phyloP scores from a whole-genome alignment of 768 basidiomycete genomes.

The Russula compacta region DNA sequence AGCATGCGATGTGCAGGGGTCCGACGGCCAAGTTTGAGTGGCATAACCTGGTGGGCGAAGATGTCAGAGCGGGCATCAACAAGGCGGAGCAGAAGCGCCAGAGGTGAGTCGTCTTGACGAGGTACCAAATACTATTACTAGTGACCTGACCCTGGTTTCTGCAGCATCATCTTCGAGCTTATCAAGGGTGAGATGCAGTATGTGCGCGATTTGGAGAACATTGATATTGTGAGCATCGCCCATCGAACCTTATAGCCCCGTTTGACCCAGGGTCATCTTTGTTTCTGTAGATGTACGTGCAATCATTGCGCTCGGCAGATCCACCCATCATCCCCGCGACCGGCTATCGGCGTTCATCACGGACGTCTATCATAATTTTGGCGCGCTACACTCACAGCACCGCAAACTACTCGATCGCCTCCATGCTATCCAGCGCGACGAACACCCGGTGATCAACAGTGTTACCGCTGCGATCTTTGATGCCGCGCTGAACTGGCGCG shows the following conservation, averaged over 20 bases:
- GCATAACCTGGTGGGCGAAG: conserved; percentile 75
- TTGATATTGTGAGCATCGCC: conserved; percentile 50
- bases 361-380: conserved; percentile 86
- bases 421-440: conserved; percentile 80
- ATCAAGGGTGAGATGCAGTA: conserved; percentile 96
- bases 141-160: neutral
- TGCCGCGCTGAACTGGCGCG: conserved; percentile 86
- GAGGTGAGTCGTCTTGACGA: conserved; percentile 42
- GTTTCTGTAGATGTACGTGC: conserved; percentile 62
- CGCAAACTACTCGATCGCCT: conserved; percentile 68
- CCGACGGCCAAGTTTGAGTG: conserved; percentile 78
- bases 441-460: conserved; percentile 69
- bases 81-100: conserved; percentile 80
- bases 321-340: conserved; percentile 69
- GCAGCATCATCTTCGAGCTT: conserved; percentile 84
- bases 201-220: conserved; percentile 83
- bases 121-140: neutral
- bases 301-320: conserved; percentile 58
- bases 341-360: conserved; percentile 67
- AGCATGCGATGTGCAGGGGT: conserved; percentile 79
- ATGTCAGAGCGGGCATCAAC: conserved; percentile 47
- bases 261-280: neutral
- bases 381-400: conserved; percentile 67
- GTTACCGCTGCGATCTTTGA: conserved; percentile 81
- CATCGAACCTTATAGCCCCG: neutral